Evolutionary conservation across 345 rosid genomes (phyloP).

Genomic region (Carallia pectinifolia): DNA sequence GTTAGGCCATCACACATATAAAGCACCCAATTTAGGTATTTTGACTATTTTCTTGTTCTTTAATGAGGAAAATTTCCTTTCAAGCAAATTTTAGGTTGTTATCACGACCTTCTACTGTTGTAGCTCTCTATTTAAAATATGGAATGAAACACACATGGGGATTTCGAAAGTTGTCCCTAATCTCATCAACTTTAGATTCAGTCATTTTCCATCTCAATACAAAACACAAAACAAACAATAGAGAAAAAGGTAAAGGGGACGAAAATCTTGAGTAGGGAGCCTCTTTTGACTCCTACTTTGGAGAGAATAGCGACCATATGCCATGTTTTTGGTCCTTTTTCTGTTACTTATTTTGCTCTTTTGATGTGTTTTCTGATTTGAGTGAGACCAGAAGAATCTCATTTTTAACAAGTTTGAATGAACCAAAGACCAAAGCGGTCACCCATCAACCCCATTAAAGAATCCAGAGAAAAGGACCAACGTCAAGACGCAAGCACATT

Average conservation of each 20-base stretch:
- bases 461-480: constrained; percentile 35
- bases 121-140: too few species aligned
- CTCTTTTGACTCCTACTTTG: constrained; percentile 9
- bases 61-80: too few species aligned
- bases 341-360: background rate
- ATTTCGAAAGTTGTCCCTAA: constrained; percentile 13
- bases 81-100: too few species aligned
- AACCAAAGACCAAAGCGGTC: constrained; percentile 38
- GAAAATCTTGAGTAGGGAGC: constrained; percentile 10
- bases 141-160: too few species aligned
- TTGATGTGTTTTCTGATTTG: constrained; percentile 16
- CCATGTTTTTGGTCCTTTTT: background rate
- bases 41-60: too few species aligned
- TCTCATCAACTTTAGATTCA: constrained; percentile 22
- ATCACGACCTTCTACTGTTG: too few species aligned
- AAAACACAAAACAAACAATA: background rate
- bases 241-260: constrained; percentile 1
- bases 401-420: constrained; percentile 28
- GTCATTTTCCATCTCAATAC: constrained; percentile 6
- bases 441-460: constrained; percentile 7
- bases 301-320: constrained; percentile 13
- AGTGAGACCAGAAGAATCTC: constrained; percentile 32
- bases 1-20: too few species aligned
- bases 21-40: background rate
- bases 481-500: constrained; percentile 24